Evolutionary conservation across 1,139 yeast species (phyloP).

Genomic region (Pichia sp.): DNA sequence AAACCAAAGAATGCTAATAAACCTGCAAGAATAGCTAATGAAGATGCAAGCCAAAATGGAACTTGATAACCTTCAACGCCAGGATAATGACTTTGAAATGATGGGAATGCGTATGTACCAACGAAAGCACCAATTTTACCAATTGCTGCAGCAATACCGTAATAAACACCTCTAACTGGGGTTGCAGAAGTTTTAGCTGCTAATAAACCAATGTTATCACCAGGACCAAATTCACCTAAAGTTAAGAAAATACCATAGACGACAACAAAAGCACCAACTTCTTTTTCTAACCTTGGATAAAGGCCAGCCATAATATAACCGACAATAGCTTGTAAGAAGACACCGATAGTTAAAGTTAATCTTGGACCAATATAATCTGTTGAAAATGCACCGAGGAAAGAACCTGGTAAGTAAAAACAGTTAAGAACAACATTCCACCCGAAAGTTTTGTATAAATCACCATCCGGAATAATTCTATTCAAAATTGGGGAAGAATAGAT

Average conservation of each 20-base stretch:
- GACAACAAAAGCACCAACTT: slow-evolving; percentile 74
- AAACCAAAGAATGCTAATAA: slow-evolving; percentile 60
- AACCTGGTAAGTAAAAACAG: slow-evolving; percentile 84
- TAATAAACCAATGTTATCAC: slow-evolving; percentile 82
- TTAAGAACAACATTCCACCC: slow-evolving; percentile 93
- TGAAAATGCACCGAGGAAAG: slow-evolving; percentile 72
- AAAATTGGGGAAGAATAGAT: slow-evolving; percentile 70
- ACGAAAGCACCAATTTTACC: slow-evolving; percentile 92
- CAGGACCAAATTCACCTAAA: slow-evolving; percentile 91
- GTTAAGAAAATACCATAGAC: slow-evolving; percentile 82
- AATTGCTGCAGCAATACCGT: slow-evolving; percentile 84
- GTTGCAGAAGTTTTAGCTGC: slow-evolving; percentile 86
- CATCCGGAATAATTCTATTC: slow-evolving; percentile 51
- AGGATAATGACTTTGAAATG: slow-evolving; percentile 31
- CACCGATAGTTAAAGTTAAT: slow-evolving; percentile 64
- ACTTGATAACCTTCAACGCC: slow-evolving; percentile 46
- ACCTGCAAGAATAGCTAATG: slow-evolving; percentile 70
- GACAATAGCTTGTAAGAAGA: slow-evolving; percentile 63
- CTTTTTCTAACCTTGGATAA: slow-evolving; percentile 47
- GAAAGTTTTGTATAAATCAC: slow-evolving; percentile 63
- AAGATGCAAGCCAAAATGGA: slow-evolving; percentile 78
- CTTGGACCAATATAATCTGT: slow-evolving; percentile 92
- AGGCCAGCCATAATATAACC: slow-evolving; percentile 85
- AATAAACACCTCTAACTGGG: slow-evolving; percentile 83
- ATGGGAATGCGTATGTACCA: slow-evolving; percentile 83